Conservation (phyloP, 139 green algal genomes). For the Bryopsis sp. region DNA sequence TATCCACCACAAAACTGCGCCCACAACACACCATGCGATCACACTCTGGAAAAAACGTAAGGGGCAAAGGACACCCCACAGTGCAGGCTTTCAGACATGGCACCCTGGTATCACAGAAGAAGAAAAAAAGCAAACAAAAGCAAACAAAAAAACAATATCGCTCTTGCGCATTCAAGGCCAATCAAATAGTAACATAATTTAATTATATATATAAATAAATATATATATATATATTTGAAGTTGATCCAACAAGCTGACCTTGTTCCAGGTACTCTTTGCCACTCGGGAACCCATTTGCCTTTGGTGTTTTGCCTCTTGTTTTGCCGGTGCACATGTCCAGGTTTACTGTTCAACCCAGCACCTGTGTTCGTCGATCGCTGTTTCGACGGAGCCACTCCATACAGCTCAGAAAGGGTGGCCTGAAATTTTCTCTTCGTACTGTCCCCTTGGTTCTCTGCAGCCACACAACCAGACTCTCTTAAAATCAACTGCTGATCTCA, state of each 20-base stretch:
- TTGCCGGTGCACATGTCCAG: not conserved
- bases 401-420: not conserved
- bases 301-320: not conserved
- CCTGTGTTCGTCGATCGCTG: not conserved
- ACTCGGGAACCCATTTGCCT: conserved; percentile 28
- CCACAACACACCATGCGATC: conserved; percentile 4
- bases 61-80: not conserved
- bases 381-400: not conserved
- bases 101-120: not conserved
- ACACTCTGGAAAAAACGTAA: not conserved
- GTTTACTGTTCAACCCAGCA: not conserved
- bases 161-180: not conserved
- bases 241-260: conserved; percentile 9
- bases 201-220: too few species aligned
- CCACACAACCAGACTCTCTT: not conserved
- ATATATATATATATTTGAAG: not conserved
- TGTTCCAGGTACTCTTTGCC: conserved; percentile 52
- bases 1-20: conserved; percentile 61
- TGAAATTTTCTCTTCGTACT: not conserved
- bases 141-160: not conserved
- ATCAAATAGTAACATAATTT: not conserved
- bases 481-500: too few species aligned
- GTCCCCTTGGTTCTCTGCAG: not conserved
- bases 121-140: not conserved
- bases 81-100: too few species aligned